phyloP scores from a whole-genome alignment of 768 basidiomycete genomes.

The Tylopilus subfusipes region DNA sequence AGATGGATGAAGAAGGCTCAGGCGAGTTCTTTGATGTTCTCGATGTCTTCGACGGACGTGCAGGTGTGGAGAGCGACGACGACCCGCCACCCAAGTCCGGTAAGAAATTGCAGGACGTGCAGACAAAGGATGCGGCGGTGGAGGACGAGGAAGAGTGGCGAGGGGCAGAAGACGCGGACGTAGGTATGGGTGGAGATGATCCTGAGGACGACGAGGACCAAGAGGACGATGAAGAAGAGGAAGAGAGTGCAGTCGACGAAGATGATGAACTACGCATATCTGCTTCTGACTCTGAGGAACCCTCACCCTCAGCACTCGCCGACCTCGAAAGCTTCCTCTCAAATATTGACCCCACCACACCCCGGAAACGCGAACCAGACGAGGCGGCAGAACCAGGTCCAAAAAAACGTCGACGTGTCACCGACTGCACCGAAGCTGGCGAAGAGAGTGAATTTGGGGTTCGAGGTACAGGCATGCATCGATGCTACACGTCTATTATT shows the following conservation, averaged over 20 bases:
- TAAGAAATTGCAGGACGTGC: slow-evolving; percentile 20
- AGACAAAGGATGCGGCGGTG: slow-evolving; percentile 55
- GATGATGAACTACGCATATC: slow-evolving; percentile 47
- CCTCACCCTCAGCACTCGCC: slow-evolving; percentile 57
- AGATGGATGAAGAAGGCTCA: slow-evolving; percentile 45
- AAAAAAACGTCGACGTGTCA: slow-evolving; percentile 55
- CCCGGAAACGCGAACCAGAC: slow-evolving; percentile 54
- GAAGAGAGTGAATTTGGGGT: slow-evolving; percentile 79
- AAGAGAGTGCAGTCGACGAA: slow-evolving; percentile 25
- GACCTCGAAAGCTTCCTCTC: slow-evolving; percentile 72
- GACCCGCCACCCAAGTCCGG: slow-evolving; percentile 9
- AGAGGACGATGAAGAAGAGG: slow-evolving; percentile 32
- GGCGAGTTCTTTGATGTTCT: slow-evolving; percentile 61
- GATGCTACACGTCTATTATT: neutral
- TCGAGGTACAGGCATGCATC: slow-evolving; percentile 36
- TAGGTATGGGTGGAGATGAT: slow-evolving; percentile 37
- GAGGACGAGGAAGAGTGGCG: slow-evolving; percentile 34
- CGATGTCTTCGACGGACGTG: slow-evolving; percentile 65
- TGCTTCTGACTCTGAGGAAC: slow-evolving; percentile 46
- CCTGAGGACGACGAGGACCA: slow-evolving; percentile 35
- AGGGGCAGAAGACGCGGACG: slow-evolving; percentile 16
- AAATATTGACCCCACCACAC: slow-evolving; percentile 49
- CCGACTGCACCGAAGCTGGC: slow-evolving; percentile 75
- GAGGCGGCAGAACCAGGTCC: slow-evolving; percentile 24
- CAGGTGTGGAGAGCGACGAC: slow-evolving; percentile 31